phyloP scores from a whole-genome alignment of 2,329 filamentous ascomycete genomes.

The Ophiostoma quercus region DNA sequence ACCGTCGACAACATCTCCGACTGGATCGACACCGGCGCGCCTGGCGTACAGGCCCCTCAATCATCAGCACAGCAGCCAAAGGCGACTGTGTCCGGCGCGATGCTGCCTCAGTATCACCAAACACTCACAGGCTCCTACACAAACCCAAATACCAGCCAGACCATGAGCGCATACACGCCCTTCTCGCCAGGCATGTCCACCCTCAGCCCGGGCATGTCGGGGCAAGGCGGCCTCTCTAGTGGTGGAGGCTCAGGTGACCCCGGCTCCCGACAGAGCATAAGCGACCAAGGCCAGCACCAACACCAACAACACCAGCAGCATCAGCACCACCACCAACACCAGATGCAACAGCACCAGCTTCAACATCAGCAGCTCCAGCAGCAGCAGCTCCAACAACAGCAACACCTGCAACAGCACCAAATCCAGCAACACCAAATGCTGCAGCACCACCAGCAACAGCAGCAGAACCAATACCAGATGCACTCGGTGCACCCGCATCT shows the following conservation, averaged over 20 bases:
- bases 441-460: neutral
- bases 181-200: conserved; percentile 33
- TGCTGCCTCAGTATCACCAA: conserved; percentile 30
- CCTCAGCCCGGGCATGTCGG: conserved; percentile 34
- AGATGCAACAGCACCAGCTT: neutral
- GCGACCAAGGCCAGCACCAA: conserved; percentile 25
- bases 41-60: conserved; percentile 26
- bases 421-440: neutral
- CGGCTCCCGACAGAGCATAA: conserved; percentile 36
- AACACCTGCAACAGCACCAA: neutral
- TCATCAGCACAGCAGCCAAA: conserved; percentile 18
- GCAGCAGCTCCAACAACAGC: neutral
- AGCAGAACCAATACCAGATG: neutral
- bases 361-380: neutral
- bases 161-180: conserved; percentile 32
- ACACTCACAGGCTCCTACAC: conserved; percentile 28
- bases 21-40: conserved; percentile 42
- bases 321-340: neutral
- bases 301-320: neutral
- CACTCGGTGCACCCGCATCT: conserved; percentile 1
- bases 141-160: conserved; percentile 32
- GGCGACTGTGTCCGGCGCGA: conserved; percentile 21
- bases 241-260: conserved; percentile 32
- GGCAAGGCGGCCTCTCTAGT: conserved; percentile 26
- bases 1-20: conserved; percentile 52